phyloP scores from a whole-genome alignment of 2,329 filamentous ascomycete species.

The Alternaria triticimaculans region DNA sequence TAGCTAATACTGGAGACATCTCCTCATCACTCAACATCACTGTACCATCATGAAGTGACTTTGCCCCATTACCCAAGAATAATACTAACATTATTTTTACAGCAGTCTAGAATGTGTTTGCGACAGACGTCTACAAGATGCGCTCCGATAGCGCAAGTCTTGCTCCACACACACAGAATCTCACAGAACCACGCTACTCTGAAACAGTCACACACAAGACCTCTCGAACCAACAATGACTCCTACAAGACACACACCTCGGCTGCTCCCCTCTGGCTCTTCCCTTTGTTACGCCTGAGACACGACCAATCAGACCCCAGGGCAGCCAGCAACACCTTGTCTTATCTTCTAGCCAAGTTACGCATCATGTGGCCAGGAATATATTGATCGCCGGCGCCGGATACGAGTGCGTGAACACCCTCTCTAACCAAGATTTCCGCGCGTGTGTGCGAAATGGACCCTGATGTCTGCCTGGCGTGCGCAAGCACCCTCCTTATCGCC shows the following conservation, averaged over 20 bases:
- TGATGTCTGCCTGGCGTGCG: slow-evolving; percentile 5
- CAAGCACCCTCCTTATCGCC: not conserved
- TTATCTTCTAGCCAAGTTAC: slow-evolving; percentile 8
- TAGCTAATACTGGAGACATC: slow-evolving; percentile 16
- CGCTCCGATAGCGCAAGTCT: not conserved
- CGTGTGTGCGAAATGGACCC: slow-evolving; percentile 5
- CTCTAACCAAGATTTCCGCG: not conserved
- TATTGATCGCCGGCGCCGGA: slow-evolving; percentile 15
- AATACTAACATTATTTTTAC: not conserved
- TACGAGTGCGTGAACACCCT: slow-evolving; percentile 10
- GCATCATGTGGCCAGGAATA: slow-evolving; percentile 27
- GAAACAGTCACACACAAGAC: slow-evolving; percentile 24
- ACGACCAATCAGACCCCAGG: slow-evolving; percentile 6
- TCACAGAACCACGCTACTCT: not conserved
- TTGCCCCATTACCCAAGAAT: slow-evolving; percentile 17
- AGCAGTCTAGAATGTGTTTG: not conserved
- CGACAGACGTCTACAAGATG: not conserved
- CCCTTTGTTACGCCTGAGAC: slow-evolving; percentile 16
- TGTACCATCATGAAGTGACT: slow-evolving; percentile 16
- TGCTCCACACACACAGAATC: not conserved
- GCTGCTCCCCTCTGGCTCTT: slow-evolving; percentile 9
- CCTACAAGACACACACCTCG: slow-evolving; percentile 3
- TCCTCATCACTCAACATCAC: slow-evolving; percentile 14
- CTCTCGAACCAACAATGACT: not conserved
- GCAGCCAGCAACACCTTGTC: slow-evolving; percentile 4